Conservation (phyloP, 768 basidiomycete species). For the Bullera alba region DNA sequence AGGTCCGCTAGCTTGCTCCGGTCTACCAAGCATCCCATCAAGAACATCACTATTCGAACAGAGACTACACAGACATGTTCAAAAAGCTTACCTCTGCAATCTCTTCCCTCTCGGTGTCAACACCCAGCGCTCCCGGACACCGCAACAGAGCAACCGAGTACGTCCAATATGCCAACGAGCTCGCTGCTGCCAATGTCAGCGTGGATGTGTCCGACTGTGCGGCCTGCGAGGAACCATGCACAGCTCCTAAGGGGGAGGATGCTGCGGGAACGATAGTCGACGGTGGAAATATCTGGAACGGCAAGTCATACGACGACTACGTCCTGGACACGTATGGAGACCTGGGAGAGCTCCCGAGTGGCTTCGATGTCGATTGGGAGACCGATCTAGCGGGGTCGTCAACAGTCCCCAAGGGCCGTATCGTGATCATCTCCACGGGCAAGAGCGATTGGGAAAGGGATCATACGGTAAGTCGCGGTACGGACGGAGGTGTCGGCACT, state of each 20-base stretch:
- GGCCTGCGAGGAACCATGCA: slow-evolving; percentile 69
- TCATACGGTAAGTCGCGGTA: slow-evolving; percentile 53
- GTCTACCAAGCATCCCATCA: no score
- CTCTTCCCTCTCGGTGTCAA: background rate
- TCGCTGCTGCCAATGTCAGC: slow-evolving; percentile 59
- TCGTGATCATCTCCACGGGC: slow-evolving; percentile 79
- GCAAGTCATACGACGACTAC: slow-evolving; percentile 44
- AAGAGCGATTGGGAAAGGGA: slow-evolving; percentile 80
- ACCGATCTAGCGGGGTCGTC: slow-evolving; percentile 77
- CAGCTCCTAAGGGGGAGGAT: slow-evolving; percentile 40
- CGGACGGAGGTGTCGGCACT: no score
- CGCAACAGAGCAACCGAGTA: slow-evolving; percentile 13
- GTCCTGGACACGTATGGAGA: slow-evolving; percentile 21
- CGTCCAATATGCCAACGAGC: slow-evolving; percentile 41
- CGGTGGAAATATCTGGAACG: slow-evolving; percentile 30
- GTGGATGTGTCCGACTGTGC: slow-evolving; percentile 63
- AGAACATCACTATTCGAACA: no score
- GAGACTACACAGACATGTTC: no score
- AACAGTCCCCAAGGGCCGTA: slow-evolving; percentile 76
- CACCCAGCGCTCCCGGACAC: slow-evolving; percentile 14
- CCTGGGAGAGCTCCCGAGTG: slow-evolving; percentile 56
- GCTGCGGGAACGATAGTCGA: slow-evolving; percentile 38
- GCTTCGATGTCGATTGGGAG: slow-evolving; percentile 71
- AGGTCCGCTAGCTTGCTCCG: no score
- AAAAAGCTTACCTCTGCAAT: slow-evolving; percentile 22